Evolutionary conservation across 2,329 filamentous ascomycete species (phyloP), one percentile per base, ranked within the genome.

Genomic region (Talaromyces verruculosus): DNA sequence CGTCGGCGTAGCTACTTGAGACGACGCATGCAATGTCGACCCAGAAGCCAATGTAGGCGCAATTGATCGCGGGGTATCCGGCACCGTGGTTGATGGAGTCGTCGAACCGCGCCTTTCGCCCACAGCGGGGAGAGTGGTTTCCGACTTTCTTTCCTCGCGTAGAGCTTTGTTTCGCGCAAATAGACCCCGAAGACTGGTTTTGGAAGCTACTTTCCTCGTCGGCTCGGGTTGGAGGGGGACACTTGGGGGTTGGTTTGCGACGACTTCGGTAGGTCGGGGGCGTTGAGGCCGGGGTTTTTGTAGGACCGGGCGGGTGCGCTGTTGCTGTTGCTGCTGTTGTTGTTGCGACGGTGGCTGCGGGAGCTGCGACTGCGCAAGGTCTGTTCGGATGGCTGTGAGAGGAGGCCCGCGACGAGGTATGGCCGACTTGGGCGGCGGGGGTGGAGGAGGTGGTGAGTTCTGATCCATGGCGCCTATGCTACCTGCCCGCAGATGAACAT

Each of bases 391-490:
- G 15, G 77, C 77, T 3, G 74, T 68, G 11, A 79, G 69, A 55
- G 63, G 75, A 63, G 75, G 75, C 35, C 77, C 77, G 71, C 77
- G 72, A 61, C 78, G 77, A 68, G 77, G 73, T 59, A 76, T 75
- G 63, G 78, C 72, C 37, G 77, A 74, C 47, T 62, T 65, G 63
- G 64, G 57, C 57, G 57, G 57, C 19, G 57, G 57, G 17, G 39
- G 37, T 43, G 57, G 57, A 30, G 28, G 37, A 22, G 55, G 66
- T 19, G 62, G 41, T 17, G 62, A 55, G 53, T 55, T 57, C 53
- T 61, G 59, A 65, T 66, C 67, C 67, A 68, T 68, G 59, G 41
- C 45, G 61, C 51, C 53, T 43, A 39, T 63, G 60, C 53, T 58
- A 62, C 22, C 51, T 58, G 30, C 51, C 59, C 39, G 64, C 59